Base-by-base conservation (phyloP, 441 rosid genomes). In the Erodium texanum region DNA sequence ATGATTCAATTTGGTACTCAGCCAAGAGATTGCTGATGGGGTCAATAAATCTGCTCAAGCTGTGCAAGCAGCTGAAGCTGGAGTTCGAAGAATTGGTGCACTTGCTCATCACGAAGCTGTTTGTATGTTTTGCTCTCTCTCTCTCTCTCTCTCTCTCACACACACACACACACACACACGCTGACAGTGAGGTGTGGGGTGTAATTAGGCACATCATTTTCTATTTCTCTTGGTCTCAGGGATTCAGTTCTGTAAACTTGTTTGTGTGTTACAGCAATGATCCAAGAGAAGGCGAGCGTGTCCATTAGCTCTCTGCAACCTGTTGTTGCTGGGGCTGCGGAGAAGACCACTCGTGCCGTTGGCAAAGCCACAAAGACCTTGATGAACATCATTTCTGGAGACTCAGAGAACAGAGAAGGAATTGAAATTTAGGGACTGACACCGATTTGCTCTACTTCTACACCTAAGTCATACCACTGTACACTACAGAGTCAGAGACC, bases 21-120 rank as follows among this genome's bases (percentile, higher is more conserved):
- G 99, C 85, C 97, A 89, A 73, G 99, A 91, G 75, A 84, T 94
- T 76, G 69, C 84, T 54, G 93, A 89, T 66, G 99, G 97, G 64
- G 84, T 89, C 69, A 84, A 86, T 76, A 94, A 91, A 83, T 94
- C 99, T 69, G 82, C 98, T 63, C 81, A 89, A 85, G 94, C 80
- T 59, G 96, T 92, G 67, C 89, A 87, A 75, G 91, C 93, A 65
- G 97, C 97, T 18, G 93, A 89, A 83, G 91, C 91, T 67, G 96
- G 98, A 75, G 84, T 89, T 66, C 83, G 83, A 62, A 89, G 84
- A 78, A 85, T 94, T 15, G 94, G 99, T 71, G 32, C 93, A 3
- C 76, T 82, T 67, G 96, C 99, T 74, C 96, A 77, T 64, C 85
- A 91, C 1, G 93, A 81, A 72, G 89, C 99, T 8, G 72, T 85